A percentile compares a stretch with the other conserved stretches of the same genome.
These are phyloP conservation scores for Spinacia oleracea DNA, from an alignment of 179 eudicot species.

Conservation along the genomic window DNA sequence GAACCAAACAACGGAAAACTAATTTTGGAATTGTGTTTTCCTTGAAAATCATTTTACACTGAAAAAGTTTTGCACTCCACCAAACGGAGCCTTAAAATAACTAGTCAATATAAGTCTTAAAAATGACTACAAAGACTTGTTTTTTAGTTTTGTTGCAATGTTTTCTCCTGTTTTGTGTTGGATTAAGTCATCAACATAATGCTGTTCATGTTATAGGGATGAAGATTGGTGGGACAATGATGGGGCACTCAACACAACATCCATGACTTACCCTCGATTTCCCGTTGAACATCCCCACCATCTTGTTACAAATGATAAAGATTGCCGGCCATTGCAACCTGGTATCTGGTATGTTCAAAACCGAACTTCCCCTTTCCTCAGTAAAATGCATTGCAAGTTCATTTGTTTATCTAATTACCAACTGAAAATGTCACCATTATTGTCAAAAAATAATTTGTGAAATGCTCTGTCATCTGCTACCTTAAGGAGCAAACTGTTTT, in stretches of 20 bases:
- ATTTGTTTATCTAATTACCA: not conserved
- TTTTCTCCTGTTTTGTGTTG: not conserved
- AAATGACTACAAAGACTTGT: no score
- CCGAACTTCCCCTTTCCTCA: not conserved
- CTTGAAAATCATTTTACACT: no score
- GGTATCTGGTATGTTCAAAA: slow-evolving; percentile 72
- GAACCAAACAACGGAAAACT: no score
- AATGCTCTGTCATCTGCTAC: not conserved
- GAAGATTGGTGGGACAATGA: slow-evolving; percentile 99
- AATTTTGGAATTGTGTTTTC: no score
- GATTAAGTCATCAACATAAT: not conserved
- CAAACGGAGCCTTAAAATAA: no score
- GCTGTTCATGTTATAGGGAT: slow-evolving; percentile 51
- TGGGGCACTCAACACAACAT: slow-evolving; percentile 88
- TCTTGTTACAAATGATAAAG: slow-evolving; percentile 67
- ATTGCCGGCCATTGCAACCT: slow-evolving; percentile 76
- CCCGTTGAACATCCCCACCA: slow-evolving; percentile 79
- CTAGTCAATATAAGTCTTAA: no score
- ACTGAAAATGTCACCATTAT: not conserved
- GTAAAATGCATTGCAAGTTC: not conserved
- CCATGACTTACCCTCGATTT: slow-evolving; percentile 89
- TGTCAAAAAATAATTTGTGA: not conserved
- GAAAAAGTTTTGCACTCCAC: no score
- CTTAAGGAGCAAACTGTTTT: slow-evolving; percentile 1
- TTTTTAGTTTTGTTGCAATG: not conserved